Evolutionary conservation across 306 rosid genomes (phyloP).

Genomic region (Oemleria cerasiformis): DNA sequence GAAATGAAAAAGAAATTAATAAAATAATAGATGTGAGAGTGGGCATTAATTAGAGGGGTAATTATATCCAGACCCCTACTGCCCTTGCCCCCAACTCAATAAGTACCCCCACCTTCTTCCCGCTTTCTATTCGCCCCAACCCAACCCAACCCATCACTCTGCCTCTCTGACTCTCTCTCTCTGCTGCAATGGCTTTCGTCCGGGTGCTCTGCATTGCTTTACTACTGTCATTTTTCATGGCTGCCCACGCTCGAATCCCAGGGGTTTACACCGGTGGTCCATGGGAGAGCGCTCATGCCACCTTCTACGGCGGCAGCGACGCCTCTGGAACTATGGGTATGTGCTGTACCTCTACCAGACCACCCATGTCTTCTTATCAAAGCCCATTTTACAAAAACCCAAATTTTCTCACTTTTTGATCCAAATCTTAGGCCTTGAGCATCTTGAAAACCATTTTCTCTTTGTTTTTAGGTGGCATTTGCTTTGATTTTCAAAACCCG

Average conservation of each 20-base stretch:
- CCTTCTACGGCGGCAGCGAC: conserved; percentile 96
- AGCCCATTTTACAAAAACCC: background rate
- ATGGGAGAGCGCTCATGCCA: conserved; percentile 88
- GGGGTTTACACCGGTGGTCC: conserved; percentile 67
- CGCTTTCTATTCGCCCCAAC: conserved; percentile 38
- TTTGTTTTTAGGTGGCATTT: background rate
- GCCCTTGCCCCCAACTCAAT: conserved; percentile 37
- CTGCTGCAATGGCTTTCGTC: conserved; percentile 45
- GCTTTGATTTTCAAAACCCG: background rate
- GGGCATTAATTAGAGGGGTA: conserved; percentile 23
- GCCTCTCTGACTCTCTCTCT: background rate
- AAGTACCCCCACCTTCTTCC: conserved; percentile 62
- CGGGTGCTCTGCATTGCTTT: conserved; percentile 47
- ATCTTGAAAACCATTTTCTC: too few relatives aligned
- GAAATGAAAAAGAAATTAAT: background rate
- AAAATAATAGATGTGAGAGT: conserved; percentile 2
- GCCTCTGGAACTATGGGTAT: conserved; percentile 99
- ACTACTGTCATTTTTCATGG: conserved; percentile 36
- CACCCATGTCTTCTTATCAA: background rate
- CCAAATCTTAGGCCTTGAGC: too few relatives aligned
- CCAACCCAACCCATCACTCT: conserved; percentile 4
- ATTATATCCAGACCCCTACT: conserved; percentile 17
- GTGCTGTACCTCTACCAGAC: background rate
- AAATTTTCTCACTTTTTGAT: background rate
- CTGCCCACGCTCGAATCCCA: conserved; percentile 65